Base-by-base conservation (phyloP, 1,284 basidiomycete genomes). In the Malassezia slooffiae region DNA sequence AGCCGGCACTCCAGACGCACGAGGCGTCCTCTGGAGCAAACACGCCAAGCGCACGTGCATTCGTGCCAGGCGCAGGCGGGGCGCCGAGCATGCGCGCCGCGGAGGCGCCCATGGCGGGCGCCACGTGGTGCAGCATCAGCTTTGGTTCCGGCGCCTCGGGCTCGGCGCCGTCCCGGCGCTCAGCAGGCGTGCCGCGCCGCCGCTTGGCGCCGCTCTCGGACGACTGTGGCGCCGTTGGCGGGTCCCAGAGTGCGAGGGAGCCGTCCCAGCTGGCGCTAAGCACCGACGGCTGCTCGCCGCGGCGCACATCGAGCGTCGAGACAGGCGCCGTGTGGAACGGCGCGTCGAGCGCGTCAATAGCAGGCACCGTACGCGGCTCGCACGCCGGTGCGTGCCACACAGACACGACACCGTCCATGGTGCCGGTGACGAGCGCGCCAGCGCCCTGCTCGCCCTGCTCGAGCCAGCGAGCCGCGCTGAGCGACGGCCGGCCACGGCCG, bases 371-470 rank as follows among this genome's bases (percentile, higher is more conserved):
- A 13, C 23, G 15, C 30, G 23, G 29, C 7, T 26, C 26, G 16
- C 24, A 12, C 3, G 37, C 44, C 0, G 42, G 49, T 24, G 53
- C 33, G 16, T 27, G 56, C 55, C 54, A 61, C 20, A 71, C 50
- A 13, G 67, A 58, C 5, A 70, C 61, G 8, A 82, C 81, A 29
- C 86, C 78, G 68, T 95, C 89, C 34, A 89, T 87, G 1, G 83
- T 80, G 27, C 79, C 88, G 1, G 82, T 85, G 26, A 90, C 71
- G 29, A 83, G 47, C 55, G 43, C 22, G 3, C 7, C 20, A 10
- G 35, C 23, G 16, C n/a, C 36, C n/a, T n/a, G n/a, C n/a, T n/a
- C n/a, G 5, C 21, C 21, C 27, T 15, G 10, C 19, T 23, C 1
- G 0, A 88, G 71, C 59, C 82, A 74, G 35, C 76, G 78, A 28